Conservation (phyloP, 495 filamentous ascomycete species). For the Alectoria sarmentosa region DNA sequence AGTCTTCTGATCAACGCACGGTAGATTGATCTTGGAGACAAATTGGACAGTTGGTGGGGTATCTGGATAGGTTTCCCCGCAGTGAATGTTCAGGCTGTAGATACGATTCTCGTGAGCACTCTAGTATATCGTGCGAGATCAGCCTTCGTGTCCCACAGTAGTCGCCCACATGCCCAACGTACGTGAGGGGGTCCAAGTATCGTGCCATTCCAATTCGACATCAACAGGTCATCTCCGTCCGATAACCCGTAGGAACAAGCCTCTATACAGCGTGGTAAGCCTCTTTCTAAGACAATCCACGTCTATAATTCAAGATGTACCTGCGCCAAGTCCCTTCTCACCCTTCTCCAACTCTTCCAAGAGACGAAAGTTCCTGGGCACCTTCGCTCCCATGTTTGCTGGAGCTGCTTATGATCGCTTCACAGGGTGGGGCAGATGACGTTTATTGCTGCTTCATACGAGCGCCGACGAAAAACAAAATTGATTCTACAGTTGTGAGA, state of each 20-base stretch:
- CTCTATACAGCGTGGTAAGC: constrained; percentile 46
- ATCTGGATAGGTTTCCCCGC: constrained; percentile 83
- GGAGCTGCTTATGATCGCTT: background rate
- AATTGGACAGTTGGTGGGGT: constrained; percentile 84
- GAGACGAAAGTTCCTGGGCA: constrained; percentile 91
- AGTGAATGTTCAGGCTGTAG: constrained; percentile 96
- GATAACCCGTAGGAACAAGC: constrained; percentile 95
- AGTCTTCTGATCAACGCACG: constrained; percentile 72
- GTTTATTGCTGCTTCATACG: too few species aligned
- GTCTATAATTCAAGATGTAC: constrained; percentile 40
- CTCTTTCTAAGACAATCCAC: constrained; percentile 15
- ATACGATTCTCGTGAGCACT: constrained; percentile 97
- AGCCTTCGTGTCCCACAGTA: constrained; percentile 17
- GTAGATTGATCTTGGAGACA: constrained; percentile 87
- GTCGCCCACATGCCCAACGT: constrained; percentile 31
- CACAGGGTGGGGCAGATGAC: background rate
- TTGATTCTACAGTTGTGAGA: background rate
- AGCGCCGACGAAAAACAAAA: background rate
- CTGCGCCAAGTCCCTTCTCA: constrained; percentile 93
- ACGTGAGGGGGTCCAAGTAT: constrained; percentile 97
- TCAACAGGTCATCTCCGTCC: constrained; percentile 89
- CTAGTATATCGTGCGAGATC: constrained; percentile 38
- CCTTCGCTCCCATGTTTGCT: constrained; percentile 64
- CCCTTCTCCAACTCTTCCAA: constrained; percentile 98
- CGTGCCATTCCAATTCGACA: constrained; percentile 98